Evolutionary conservation across 2,329 filamentous ascomycete genomes (phyloP).

Genomic region (Nannizziopsis barbatae): DNA sequence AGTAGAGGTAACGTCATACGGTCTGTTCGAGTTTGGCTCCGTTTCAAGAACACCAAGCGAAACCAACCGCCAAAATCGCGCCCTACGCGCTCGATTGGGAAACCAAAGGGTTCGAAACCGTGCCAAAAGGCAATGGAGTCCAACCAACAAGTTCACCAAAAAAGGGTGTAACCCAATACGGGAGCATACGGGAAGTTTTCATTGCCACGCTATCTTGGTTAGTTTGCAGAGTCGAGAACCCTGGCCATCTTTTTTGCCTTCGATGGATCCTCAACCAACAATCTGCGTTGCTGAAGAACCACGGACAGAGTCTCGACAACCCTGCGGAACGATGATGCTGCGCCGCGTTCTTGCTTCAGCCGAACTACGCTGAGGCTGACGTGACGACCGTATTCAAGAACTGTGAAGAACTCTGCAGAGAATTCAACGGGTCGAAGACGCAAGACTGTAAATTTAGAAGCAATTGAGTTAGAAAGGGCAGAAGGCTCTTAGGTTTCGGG

Average conservation of each 20-base stretch:
- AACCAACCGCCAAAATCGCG: no score
- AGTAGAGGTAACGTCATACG: no score
- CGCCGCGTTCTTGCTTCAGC: conserved; percentile 84
- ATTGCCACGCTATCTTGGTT: conserved; percentile 13
- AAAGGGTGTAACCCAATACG: no score
- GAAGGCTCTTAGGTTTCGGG: neutral
- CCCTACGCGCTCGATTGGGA: no score
- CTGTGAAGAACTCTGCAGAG: conserved; percentile 74
- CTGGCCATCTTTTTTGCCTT: conserved; percentile 58
- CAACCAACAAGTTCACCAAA: neutral
- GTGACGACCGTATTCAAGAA: conserved; percentile 72
- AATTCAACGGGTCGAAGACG: conserved; percentile 81
- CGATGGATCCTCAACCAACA: conserved; percentile 57
- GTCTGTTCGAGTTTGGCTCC: no score
- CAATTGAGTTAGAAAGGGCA: neutral
- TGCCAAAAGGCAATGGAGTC: neutral
- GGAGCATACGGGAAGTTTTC: neutral
- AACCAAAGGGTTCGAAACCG: neutral
- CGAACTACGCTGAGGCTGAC: conserved; percentile 68
- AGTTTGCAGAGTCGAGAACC: conserved; percentile 19
- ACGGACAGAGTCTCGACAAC: conserved; percentile 66
- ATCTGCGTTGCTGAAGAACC: conserved; percentile 52
- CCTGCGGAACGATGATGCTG: conserved; percentile 75
- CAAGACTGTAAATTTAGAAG: conserved; percentile 45
- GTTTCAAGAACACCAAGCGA: no score